phyloP scores from a whole-genome alignment of 2,329 filamentous ascomycete species.

The Ilyonectria mors-panacis region DNA sequence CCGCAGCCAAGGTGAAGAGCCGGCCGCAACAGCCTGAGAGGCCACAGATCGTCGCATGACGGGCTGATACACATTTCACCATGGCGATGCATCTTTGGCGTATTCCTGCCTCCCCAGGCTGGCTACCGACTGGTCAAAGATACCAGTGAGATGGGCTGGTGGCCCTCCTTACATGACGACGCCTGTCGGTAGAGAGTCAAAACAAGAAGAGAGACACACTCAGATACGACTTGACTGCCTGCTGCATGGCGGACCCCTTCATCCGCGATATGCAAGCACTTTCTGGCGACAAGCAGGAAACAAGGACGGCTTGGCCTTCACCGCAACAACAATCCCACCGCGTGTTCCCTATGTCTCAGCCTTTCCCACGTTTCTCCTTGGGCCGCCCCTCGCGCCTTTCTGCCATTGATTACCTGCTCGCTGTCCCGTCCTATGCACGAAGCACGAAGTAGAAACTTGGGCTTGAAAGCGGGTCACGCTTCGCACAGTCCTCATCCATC shows the following conservation, averaged over 20 bases:
- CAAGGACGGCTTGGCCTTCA: not conserved
- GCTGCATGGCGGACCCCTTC: not conserved
- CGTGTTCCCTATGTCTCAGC: not conserved
- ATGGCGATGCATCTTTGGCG: not conserved
- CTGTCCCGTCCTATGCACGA: too few relatives aligned
- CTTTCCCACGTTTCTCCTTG: not conserved
- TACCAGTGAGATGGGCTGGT: not conserved
- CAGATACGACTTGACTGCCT: conserved; percentile 2
- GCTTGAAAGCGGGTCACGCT: too few relatives aligned
- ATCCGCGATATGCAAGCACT: conserved; percentile 27
- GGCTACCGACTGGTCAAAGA: conserved; percentile 18
- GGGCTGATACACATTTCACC: not conserved
- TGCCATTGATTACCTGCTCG: too few relatives aligned
- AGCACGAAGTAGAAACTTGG: too few relatives aligned
- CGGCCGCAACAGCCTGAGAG: not conserved
- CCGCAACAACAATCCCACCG: not conserved
- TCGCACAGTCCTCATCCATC: too few relatives aligned
- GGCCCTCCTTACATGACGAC: conserved; percentile 3
- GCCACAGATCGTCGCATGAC: not conserved
- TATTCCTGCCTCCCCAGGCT: not conserved
- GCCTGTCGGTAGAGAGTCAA: conserved; percentile 20
- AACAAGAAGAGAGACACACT: not conserved
- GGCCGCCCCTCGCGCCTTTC: too few relatives aligned
- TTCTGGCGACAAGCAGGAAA: not conserved
- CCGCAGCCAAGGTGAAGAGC: too few relatives aligned